Evolutionary conservation across 805 yeast genomes (phyloP).

Genomic region (Priceomyces haplophilus): DNA sequence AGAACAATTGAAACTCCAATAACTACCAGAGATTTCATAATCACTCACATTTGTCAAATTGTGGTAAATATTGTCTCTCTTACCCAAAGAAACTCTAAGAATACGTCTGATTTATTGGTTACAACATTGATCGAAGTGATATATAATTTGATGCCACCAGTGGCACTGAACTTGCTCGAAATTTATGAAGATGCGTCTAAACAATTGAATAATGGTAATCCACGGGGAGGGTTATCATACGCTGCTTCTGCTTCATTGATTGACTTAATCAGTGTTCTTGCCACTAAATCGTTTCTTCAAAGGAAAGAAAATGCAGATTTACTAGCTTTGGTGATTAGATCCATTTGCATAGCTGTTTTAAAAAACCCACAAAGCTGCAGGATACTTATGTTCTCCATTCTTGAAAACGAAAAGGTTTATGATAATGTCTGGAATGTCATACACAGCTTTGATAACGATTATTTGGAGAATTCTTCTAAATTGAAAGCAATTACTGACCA

Average conservation of each 20-base stretch:
- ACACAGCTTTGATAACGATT: conserved; percentile 22
- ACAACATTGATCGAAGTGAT: conserved; percentile 56
- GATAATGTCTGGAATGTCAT: conserved; percentile 35
- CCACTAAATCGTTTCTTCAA: conserved; percentile 36
- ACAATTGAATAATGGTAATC: conserved; percentile 28
- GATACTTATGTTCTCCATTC: conserved; percentile 50
- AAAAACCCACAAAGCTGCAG: conserved; percentile 51
- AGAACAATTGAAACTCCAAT: conserved; percentile 40
- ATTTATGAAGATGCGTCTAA: conserved; percentile 18
- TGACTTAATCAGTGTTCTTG: conserved; percentile 40
- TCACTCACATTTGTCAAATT: conserved; percentile 49
- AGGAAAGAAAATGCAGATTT: conserved; percentile 49
- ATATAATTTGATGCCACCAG: conserved; percentile 54
- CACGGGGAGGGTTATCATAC: conserved; percentile 48
- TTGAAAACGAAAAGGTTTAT: conserved; percentile 39
- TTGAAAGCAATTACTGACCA: conserved; percentile 9
- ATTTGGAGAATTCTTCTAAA: conserved; percentile 17
- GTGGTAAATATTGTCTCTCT: conserved; percentile 16
- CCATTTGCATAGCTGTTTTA: conserved; percentile 51
- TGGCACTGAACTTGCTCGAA: conserved; percentile 25
- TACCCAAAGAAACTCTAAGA: conserved; percentile 12
- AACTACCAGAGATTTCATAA: conserved; percentile 63
- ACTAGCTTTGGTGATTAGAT: conserved; percentile 56
- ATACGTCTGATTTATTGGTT: conserved; percentile 29
- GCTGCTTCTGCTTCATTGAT: conserved; percentile 46